These are phyloP conservation scores for Vitis hybrid DNA, from an alignment of 177 flowering plant genomes.

Conservation along the genomic window DNA sequence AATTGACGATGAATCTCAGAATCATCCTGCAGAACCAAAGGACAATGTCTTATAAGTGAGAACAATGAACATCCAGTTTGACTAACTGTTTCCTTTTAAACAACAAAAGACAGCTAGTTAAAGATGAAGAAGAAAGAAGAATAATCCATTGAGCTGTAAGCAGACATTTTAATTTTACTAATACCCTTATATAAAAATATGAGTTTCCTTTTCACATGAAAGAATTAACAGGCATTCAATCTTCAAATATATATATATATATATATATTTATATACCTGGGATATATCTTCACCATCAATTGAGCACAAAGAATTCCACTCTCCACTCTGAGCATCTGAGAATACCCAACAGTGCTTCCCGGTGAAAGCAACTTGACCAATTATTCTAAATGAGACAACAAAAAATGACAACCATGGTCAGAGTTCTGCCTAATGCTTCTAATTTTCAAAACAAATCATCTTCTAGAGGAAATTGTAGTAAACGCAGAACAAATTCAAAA, in stretches of 20 bases:
- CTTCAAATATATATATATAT: too few relatives aligned
- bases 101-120: not conserved
- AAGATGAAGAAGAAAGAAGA: constrained; percentile 4
- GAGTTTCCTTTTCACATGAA: too few relatives aligned
- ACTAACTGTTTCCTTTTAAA: not conserved
- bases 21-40: constrained; percentile 40
- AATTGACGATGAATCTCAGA: constrained; percentile 49
- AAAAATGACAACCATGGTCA: constrained; percentile 3
- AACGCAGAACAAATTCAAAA: not conserved
- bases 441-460: not conserved
- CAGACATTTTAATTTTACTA: too few relatives aligned
- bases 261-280: constrained; percentile 36
- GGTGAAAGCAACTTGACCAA: constrained; percentile 67
- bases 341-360: constrained; percentile 65
- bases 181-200: too few relatives aligned
- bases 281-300: constrained; percentile 25
- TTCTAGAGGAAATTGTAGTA: constrained; percentile 2
- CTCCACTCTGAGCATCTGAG: constrained; percentile 40
- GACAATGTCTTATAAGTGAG: constrained; percentile 7
- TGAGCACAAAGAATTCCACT: constrained; percentile 23
- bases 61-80: not conserved
- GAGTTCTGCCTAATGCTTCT: not conserved
- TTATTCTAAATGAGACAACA: constrained; percentile 33
- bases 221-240: too few relatives aligned
- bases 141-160: too few relatives aligned